Evolutionary conservation across 2,329 filamentous ascomycete species (phyloP).

Genomic region (Penicillium sp.): DNA sequence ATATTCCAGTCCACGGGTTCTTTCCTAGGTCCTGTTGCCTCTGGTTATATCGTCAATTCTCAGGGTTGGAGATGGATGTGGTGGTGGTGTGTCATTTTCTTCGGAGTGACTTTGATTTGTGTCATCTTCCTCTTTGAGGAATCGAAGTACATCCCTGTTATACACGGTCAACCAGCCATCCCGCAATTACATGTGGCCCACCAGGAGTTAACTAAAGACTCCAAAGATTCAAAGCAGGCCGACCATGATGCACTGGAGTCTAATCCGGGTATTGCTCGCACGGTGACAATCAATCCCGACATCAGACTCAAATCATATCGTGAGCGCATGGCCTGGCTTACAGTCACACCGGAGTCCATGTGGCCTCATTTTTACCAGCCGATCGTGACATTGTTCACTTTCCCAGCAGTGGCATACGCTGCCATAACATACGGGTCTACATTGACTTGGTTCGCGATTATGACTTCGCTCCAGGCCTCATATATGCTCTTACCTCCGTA

Average conservation of each 20-base stretch:
- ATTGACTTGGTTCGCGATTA: conserved; percentile 40
- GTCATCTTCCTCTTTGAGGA: conserved; percentile 51
- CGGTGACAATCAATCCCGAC: conserved; percentile 20
- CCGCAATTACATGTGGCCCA: not conserved
- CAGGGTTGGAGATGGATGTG: conserved; percentile 55
- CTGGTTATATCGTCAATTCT: conserved; percentile 34
- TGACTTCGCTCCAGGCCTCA: conserved; percentile 37
- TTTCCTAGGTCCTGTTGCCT: conserved; percentile 37
- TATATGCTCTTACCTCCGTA: conserved; percentile 42
- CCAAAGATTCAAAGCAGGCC: not conserved
- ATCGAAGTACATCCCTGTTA: conserved; percentile 23
- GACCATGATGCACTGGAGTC: not conserved
- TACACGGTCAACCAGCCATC: conserved; percentile 3
- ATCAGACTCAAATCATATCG: conserved; percentile 46
- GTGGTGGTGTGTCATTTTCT: conserved; percentile 50
- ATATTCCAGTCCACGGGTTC: conserved; percentile 33
- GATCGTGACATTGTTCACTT: conserved; percentile 28
- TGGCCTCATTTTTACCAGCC: conserved; percentile 30
- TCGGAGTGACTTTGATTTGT: conserved; percentile 40
- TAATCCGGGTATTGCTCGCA: not conserved
- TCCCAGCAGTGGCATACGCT: conserved; percentile 53
- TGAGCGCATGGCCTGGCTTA: conserved; percentile 43
- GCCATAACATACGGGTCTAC: conserved; percentile 41
- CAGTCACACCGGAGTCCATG: conserved; percentile 8
- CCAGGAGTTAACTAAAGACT: not conserved